Evolutionary conservation across 805 yeast species (phyloP), one percentile per base, ranked within the genome.

Genomic region (Wickerhamomyces canadensis): DNA sequence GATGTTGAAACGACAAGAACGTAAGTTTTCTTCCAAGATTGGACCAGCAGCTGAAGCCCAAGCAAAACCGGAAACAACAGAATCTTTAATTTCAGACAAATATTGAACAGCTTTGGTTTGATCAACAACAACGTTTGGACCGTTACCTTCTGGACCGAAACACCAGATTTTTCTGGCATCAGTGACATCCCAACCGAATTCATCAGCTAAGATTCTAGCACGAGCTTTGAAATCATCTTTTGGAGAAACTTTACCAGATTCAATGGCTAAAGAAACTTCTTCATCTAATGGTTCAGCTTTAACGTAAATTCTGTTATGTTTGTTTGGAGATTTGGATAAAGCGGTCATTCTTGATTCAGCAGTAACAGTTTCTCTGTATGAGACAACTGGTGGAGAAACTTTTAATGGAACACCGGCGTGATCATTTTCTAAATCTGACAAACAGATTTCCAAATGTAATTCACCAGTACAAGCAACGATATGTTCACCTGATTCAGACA

Each of bases 11-110:
- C 98, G 88, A 63, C 88, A 78, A 62, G 95, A 85, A 80, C 98
- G 88, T 76, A 88, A 73, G 70, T 73, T 76, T 80, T 93, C 98
- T 78, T 95, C 96, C 65, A 93, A 77, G 68, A 91, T 74, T 68
- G 98, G 98, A 80, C 98, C 98, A 74, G 93, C 97, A 79, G 85
- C 89, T 65, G 97, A 78, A 74, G 98, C 98, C 97, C 97, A 93
- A 78, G 91, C 97, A 97, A 91, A 91, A 69, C 96, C 98, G 68
- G 98, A 93, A 65, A 88, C 96, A 64, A 89, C 96, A 64, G 95
- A 91, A 74, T 91, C 98, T 86, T 91, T 91, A 81, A 93, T 93
- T 80, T 91, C 98, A 71, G 78, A 71, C 76, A 91, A 82, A 88
- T 89, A 91, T 78, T 93, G 98, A 51, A 91, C 98, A 64, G 98